Conservation (phyloP, 768 basidiomycete species). For the Tephrocybe rancida region DNA sequence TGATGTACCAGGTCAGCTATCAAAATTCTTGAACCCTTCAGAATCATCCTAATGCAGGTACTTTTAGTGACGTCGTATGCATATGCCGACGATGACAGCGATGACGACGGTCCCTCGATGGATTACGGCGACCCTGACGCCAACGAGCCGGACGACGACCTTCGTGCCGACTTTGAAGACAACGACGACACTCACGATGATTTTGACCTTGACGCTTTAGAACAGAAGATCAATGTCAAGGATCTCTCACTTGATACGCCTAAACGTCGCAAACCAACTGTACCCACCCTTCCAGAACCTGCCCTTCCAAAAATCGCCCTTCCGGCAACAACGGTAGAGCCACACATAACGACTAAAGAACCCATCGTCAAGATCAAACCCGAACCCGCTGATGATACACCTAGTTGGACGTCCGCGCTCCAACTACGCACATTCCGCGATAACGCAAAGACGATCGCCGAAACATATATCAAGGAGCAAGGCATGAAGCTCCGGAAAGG, state of each 20-base stretch:
- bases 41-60: no score
- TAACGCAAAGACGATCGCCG: slow-evolving; percentile 9
- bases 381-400: neutral
- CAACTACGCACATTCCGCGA: slow-evolving; percentile 7
- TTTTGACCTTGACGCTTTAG: slow-evolving; percentile 7
- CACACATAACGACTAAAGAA: neutral
- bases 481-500: neutral
- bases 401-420: slow-evolving; percentile 7
- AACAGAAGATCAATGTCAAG: neutral
- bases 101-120: no score
- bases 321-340: neutral
- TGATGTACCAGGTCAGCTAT: no score
- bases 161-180: slow-evolving; percentile 3
- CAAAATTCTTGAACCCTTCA: no score
- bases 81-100: neutral
- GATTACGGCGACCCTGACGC: no score
- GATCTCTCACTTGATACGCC: neutral
- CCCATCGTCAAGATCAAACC: neutral
- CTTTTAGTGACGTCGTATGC: neutral
- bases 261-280: no score
- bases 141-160: neutral
- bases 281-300: neutral
- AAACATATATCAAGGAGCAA: slow-evolving; percentile 2
- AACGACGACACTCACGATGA: neutral
- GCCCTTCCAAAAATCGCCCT: neutral